phyloP scores from a whole-genome alignment of 768 basidiomycete species.

The Calocybe gangraenosa region DNA sequence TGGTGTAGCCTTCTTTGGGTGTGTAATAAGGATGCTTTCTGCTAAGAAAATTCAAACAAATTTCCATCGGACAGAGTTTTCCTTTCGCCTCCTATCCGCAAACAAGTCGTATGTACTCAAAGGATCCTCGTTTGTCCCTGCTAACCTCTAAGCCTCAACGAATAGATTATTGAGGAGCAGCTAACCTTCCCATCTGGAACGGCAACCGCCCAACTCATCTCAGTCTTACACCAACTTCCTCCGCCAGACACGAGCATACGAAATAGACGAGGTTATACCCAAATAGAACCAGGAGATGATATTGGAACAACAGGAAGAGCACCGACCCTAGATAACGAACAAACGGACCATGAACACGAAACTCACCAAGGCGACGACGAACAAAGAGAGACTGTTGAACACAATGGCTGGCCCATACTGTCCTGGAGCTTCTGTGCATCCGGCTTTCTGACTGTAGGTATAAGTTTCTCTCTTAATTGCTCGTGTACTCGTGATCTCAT shows the following conservation, averaged over 20 bases:
- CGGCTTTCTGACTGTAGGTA: conserved; percentile 67
- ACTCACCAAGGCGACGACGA: conserved; percentile 13
- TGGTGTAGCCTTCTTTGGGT: conserved; percentile 94
- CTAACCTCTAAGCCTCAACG: background rate
- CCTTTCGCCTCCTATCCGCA: conserved; percentile 88
- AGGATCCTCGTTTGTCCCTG: conserved; percentile 6
- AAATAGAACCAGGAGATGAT: conserved; percentile 31
- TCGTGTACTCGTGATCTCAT: conserved; percentile 6
- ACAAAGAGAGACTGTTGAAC: conserved; percentile 49
- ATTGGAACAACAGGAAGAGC: conserved; percentile 10
- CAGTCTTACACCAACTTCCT: conserved; percentile 78
- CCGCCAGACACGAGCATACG: conserved; percentile 58
- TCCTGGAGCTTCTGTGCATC: conserved; percentile 77
- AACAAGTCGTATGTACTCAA: conserved; percentile 67
- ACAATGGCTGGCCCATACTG: conserved; percentile 75
- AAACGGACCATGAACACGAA: conserved; percentile 26
- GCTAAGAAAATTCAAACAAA: background rate
- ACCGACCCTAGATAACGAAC: conserved; percentile 17
- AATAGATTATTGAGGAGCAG: conserved; percentile 88
- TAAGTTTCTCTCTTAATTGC: background rate
- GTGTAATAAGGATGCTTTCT: conserved; percentile 3
- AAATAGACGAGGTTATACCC: conserved; percentile 54
- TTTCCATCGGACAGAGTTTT: conserved; percentile 60
- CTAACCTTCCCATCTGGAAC: conserved; percentile 94
- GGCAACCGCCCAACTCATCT: conserved; percentile 92